Evolutionary conservation across 805 yeast genomes (phyloP).

Genomic region (Starmerella etchellsii): DNA sequence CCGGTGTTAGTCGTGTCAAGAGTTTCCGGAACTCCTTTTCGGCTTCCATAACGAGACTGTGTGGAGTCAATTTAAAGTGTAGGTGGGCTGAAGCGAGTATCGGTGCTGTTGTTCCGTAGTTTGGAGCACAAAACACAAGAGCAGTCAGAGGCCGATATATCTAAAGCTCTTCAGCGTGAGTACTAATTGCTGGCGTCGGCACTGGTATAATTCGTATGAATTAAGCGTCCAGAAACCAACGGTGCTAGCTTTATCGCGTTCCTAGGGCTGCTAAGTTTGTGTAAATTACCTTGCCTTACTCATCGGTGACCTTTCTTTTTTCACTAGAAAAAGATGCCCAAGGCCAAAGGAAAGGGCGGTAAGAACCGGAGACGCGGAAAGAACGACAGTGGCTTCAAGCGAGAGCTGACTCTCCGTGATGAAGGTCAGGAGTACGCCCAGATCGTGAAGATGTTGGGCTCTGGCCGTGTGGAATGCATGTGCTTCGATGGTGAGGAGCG

Average conservation of each 20-base stretch:
- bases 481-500: conserved; percentile 92
- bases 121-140: too few relatives aligned
- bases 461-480: conserved; percentile 87
- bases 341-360: conserved; percentile 60
- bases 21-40: conserved; percentile 47
- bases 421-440: conserved; percentile 99
- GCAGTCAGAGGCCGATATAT: too few relatives aligned
- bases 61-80: too few relatives aligned
- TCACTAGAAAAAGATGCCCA: conserved; percentile 42
- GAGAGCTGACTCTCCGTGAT: conserved; percentile 83
- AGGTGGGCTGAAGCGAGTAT: too few relatives aligned
- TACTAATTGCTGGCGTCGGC: too few relatives aligned
- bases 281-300: conserved; percentile 7
- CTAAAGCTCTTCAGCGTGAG: too few relatives aligned
- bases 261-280: too few relatives aligned
- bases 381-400: conserved; percentile 85
- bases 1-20: conserved; percentile 52
- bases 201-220: too few relatives aligned
- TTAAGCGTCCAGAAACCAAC: too few relatives aligned
- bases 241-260: too few relatives aligned
- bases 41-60: too few relatives aligned
- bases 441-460: conserved; percentile 95
- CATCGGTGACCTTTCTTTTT: conserved; percentile 2
- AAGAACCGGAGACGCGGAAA: conserved; percentile 93
- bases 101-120: too few relatives aligned